phyloP scores from a whole-genome alignment of 2,329 filamentous ascomycete genomes.

The Neospermospora avenae region DNA sequence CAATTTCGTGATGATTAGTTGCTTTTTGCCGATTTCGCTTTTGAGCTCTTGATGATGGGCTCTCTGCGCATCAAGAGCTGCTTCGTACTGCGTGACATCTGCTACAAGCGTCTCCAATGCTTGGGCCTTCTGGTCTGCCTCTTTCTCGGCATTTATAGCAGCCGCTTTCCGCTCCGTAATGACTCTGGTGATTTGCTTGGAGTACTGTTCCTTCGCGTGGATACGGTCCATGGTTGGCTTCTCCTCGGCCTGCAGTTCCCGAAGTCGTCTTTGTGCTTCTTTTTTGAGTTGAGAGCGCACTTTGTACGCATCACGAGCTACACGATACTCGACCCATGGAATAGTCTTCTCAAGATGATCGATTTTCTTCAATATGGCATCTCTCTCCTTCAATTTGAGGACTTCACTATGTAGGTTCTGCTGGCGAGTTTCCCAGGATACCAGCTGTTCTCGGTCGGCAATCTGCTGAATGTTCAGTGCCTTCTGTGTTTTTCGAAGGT shows the following conservation, averaged over 20 bases:
- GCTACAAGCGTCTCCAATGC: conserved; percentile 44
- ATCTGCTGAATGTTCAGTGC: conserved; percentile 55
- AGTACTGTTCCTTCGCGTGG: conserved; percentile 67
- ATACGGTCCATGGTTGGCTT: conserved; percentile 69
- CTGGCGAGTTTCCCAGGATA: conserved; percentile 69
- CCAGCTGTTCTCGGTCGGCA: conserved; percentile 59
- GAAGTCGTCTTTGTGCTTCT: conserved; percentile 53
- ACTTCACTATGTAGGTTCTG: conserved; percentile 74
- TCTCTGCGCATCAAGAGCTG: conserved; percentile 48
- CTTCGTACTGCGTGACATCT: conserved; percentile 39
- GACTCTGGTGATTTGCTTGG: conserved; percentile 51
- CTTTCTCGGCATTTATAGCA: conserved; percentile 52
- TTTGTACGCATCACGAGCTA: conserved; percentile 46
- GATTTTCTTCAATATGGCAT: conserved; percentile 63
- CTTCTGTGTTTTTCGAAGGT: conserved; percentile 67
- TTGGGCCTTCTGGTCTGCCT: conserved; percentile 43
- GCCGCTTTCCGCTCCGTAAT: conserved; percentile 52
- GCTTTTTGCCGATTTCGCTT: conserved; percentile 48
- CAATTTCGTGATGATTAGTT: conserved; percentile 58
- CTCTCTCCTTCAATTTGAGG: conserved; percentile 72
- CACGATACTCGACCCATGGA: conserved; percentile 62
- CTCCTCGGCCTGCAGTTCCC: conserved; percentile 55
- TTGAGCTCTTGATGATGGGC: conserved; percentile 47
- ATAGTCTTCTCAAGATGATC: conserved; percentile 62
- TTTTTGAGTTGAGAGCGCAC: conserved; percentile 55